Conservation (phyloP, 2,329 filamentous ascomycete genomes). For the Coniochaeta hoffmannii region DNA sequence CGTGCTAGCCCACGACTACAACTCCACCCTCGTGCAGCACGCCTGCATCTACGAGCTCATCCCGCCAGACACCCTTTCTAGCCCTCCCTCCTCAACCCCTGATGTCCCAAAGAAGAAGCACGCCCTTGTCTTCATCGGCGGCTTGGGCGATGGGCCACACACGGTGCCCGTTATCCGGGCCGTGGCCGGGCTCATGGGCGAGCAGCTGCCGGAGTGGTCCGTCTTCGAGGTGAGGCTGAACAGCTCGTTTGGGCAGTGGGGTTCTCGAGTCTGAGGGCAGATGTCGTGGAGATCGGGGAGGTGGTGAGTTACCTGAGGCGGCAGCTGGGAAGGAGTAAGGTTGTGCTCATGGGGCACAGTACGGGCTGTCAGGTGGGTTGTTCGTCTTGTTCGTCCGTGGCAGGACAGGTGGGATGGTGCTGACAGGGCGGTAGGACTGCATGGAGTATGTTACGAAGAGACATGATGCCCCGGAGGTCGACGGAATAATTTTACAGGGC, state of each 20-base stretch:
- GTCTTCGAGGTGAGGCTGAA: slow-evolving; percentile 49
- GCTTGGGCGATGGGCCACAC: slow-evolving; percentile 62
- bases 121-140: slow-evolving; percentile 62
- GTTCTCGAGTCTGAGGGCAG: slow-evolving; percentile 41
- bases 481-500: slow-evolving; percentile 75
- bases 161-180: slow-evolving; percentile 50
- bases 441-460: slow-evolving; percentile 44
- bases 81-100: no score
- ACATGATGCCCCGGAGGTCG: slow-evolving; percentile 43
- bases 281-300: slow-evolving; percentile 45
- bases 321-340: slow-evolving; percentile 36
- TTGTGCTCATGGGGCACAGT: slow-evolving; percentile 51
- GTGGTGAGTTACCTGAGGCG: slow-evolving; percentile 46
- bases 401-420: not conserved
- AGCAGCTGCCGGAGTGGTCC: slow-evolving; percentile 27
- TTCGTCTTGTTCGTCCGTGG: not conserved
- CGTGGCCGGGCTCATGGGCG: slow-evolving; percentile 34
- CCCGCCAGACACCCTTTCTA: no score
- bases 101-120: no score
- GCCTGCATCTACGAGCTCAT: slow-evolving; percentile 39
- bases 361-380: slow-evolving; percentile 46
- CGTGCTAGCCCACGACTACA: slow-evolving; percentile 38
- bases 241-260: slow-evolving; percentile 47
- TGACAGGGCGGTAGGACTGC: slow-evolving; percentile 35
- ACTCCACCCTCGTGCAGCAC: slow-evolving; percentile 24